These are phyloP conservation scores for Madurella fahalii DNA, from an alignment of 2,329 filamentous ascomycete species.

Conservation along the genomic window DNA sequence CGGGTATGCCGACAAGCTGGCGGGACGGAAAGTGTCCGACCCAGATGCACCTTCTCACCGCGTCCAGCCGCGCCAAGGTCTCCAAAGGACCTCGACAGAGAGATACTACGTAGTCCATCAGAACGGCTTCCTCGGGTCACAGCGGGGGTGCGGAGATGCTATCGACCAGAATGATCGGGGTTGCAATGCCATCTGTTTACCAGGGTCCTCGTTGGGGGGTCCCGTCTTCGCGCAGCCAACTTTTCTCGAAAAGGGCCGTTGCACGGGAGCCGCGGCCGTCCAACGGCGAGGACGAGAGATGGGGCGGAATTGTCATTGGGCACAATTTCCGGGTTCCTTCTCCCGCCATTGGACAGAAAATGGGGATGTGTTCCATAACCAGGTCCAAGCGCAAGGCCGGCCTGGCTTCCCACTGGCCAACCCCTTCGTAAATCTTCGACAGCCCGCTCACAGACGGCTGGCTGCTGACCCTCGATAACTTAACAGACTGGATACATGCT, in stretches of 20 bases:
- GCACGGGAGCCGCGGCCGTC: constrained; percentile 20
- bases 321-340: constrained; percentile 33
- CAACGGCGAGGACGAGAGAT: constrained; percentile 29
- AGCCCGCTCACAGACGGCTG: constrained; percentile 10
- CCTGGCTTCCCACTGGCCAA: constrained; percentile 44
- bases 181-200: neutral
- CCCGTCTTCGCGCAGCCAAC: neutral
- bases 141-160: neutral
- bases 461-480: neutral
- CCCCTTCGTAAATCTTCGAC: constrained; percentile 30
- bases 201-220: neutral
- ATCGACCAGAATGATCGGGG: constrained; percentile 10
- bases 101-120: neutral
- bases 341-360: constrained; percentile 40
- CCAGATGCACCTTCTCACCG: neutral
- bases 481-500: constrained; percentile 14
- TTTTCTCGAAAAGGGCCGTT: neutral
- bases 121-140: neutral
- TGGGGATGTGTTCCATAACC: constrained; percentile 23
- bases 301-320: constrained; percentile 33
- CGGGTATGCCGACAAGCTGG: neutral
- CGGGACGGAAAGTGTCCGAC: neutral
- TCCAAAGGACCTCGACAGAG: neutral
- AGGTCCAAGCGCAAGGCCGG: constrained; percentile 40
- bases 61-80: neutral